Evolutionary conservation across 768 basidiomycete species (phyloP), one percentile per base, ranked within the genome.

Genomic region (Lentinula guzmanii): DNA sequence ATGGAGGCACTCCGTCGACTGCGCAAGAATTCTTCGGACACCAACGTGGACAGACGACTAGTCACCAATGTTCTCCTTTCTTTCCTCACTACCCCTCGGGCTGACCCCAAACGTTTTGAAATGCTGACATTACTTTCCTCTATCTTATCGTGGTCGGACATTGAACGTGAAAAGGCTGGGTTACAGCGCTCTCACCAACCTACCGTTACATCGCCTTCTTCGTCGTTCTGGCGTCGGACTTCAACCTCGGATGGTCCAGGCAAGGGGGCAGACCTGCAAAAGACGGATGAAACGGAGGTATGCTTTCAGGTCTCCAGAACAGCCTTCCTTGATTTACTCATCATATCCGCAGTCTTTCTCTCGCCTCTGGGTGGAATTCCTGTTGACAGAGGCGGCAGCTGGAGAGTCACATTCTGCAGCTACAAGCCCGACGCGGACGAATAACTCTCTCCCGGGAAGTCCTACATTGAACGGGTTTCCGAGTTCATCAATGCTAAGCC

Each of bases 1-100:
- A 97, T 95, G 68, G 96, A 98, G 73, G 97, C 97, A 3, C 83
- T 99, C n/a, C 91, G 96, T 11, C 88, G 97, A 24, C 81, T 99
- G 54, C 86, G 93, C 51, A 89, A 88, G 65, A 91, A 87, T 62
- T 87, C 92, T 0, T 84, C 91, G 6, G 96, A 93, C 65, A 92
- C 86, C 51, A 98, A 93, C 66, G 96, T 99, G 31, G 96, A 99
- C 72, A 79, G 92, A 55, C 87, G 94, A 11, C 85, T 99, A 1
- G 93, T 99, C 37, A 96, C 92, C 39, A 99, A 99, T 70, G 87
- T 98, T 61, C 78, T 99, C 15, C 80, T 98, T 18, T 87, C 88
- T 0, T 99, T 97, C 77, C 79, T 99, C 56, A 83, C 83, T 24
- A 96, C 94, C 1, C 92, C 95, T 5, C 87, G 97, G 5, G 90